Base-by-base conservation (phyloP, 148 eudicot species). In the Arctostaphylos glauca region DNA sequence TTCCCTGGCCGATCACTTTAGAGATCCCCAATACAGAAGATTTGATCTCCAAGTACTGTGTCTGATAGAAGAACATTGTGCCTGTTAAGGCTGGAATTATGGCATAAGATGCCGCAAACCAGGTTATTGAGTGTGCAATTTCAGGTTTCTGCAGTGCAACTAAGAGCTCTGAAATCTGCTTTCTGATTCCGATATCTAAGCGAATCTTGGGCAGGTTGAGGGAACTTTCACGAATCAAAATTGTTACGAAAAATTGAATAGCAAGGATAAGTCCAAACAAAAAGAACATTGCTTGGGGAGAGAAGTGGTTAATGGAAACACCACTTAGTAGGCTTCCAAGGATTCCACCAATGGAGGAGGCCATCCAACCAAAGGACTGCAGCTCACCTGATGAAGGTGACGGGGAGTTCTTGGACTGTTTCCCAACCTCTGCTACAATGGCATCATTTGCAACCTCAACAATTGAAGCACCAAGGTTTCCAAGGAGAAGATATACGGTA, bases 371-470 rank as follows among this genome's bases (percentile, higher is more conserved):
- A 89, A 94, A 96, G 60, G 99, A 94, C 83, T 92, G 97, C 47
- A 96, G 91, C 83, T 83, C 91, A 79, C 94, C 94, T 2, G 92
- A 89, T 23, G 97, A 84, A 38, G 95, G 86, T 19, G 88, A 14
- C 74, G 84, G 66, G n/a, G 83, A 82, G 73, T 86, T 88, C 82
- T 86, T 78, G 38, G 87, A 83, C 41, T 90, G 88, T 81, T 93
- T 93, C 75, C 90, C 90, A 50, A 89, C 85, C 84, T 96, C 99
- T 25, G 97, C 97, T 44, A 96, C 97, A 46, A 96, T 91, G 77
- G 99, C 99, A 85, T 96, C 99, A 80, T 94, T 96, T 60, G 99
- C 98, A 77, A 96, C 99, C 86, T 96, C 99, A 23, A 87, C 92
- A 82, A 96, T 67, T 16, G 98, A 93, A 59, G 98, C 98, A 53